Evolutionary conservation across 2,329 filamentous ascomycete genomes (phyloP), one percentile per base, ranked within the genome.

Genomic region (Colletotrichum theobromicola): DNA sequence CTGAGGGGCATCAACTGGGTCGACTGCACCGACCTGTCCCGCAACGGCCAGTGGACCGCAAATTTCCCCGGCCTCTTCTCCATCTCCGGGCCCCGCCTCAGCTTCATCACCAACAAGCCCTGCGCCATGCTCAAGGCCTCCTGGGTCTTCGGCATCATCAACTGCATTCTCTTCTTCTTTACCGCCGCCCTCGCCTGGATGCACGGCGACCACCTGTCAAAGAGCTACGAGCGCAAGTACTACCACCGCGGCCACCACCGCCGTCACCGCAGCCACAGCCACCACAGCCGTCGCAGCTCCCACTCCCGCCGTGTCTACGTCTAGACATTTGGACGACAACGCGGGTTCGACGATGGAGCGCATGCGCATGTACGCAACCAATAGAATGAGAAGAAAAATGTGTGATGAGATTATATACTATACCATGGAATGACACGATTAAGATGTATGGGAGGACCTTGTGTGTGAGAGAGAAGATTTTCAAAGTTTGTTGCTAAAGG

Each of bases 111-210:
- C 46, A 89, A 94, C 84, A 96, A 96, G 88, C 91, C 92, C 7
- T 98, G 96, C 85, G 91, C 93, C 64, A 97, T 98, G 95, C 91
- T 98, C 81, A 98, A 98, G 90, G 94, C 96, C 1, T 90, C 88
- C 78, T 98, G 95, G 85, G 96, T 95, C 4, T 93, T 98, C 78
- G 95, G 91, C 63, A 98, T 98, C 83, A 97, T 98, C 89, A 94
- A 97, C 83, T 87, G 88, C 77, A 86, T 97, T 77, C 93, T 96
- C 82, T 98, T 98, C 85, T 93, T 93, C 82, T 87, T 93, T 81
- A 97, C 95, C 5, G 90, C 91, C 66, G 84, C 96, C 32, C 87
- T 97, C 57, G 95, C 95, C 30, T 90, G 87, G 77, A 82, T 88
- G 77, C 90, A 87, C 83, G 93, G 85, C 81, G 87, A 87, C 75